Evolutionary conservation across 1,284 basidiomycete genomes (phyloP).

Genomic region (Ganoderma lucidum): DNA sequence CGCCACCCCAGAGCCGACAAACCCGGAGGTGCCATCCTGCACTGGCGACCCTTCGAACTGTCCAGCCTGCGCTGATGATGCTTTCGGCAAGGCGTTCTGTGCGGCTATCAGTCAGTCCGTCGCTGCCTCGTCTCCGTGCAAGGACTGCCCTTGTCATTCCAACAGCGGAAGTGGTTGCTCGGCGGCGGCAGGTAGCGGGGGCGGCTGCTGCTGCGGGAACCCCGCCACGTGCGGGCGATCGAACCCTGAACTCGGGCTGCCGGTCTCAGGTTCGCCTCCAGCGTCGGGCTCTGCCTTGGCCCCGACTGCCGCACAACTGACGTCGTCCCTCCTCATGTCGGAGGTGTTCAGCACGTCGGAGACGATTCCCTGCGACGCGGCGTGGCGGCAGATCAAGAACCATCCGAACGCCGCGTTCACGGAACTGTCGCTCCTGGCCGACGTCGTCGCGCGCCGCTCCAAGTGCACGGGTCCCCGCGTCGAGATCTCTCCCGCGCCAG

Average conservation of each 20-base stretch:
- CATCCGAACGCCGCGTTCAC: conserved; percentile 89
- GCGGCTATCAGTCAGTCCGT: conserved; percentile 73
- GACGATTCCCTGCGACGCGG: conserved; percentile 83
- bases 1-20: conserved; percentile 50
- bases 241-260: conserved; percentile 11
- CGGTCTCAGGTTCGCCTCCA: conserved; percentile 1
- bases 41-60: conserved; percentile 75
- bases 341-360: conserved; percentile 44
- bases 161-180: conserved; percentile 30
- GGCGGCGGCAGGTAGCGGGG: conserved; percentile 16
- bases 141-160: conserved; percentile 56
- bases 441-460: conserved; percentile 86
- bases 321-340: conserved; percentile 30
- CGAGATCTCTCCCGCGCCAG: conserved; percentile 67
- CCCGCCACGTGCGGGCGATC: conserved; percentile 36
- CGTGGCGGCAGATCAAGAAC: conserved; percentile 87
- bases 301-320: conserved; percentile 14
- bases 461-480: conserved; percentile 80
- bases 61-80: conserved; percentile 80
- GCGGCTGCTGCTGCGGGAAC: conserved; percentile 42
- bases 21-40: conserved; percentile 50
- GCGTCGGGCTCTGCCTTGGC: conserved; percentile 14
- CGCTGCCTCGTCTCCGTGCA: conserved; percentile 55
- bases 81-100: conserved; percentile 89
- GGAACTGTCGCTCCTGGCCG: conserved; percentile 83